These are phyloP conservation scores for Plasmodium relictum DNA, from an alignment of 169 alveolate genomes.

Conservation along the genomic window DNA sequence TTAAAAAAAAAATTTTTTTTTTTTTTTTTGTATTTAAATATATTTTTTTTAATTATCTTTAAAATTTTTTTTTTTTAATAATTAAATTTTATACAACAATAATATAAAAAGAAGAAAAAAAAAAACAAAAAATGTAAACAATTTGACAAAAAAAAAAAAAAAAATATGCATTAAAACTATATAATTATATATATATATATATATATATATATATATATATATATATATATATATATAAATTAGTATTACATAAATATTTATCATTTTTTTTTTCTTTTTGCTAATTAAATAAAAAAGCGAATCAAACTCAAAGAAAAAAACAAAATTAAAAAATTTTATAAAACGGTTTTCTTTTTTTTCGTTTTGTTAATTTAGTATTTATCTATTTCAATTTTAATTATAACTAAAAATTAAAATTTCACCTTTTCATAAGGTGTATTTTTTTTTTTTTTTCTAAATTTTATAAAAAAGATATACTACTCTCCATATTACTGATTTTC, in stretches of 20 bases:
- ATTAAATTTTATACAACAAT: not conserved
- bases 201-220: conserved; percentile 1
- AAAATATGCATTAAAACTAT: not conserved
- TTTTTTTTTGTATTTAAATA: too few relatives aligned
- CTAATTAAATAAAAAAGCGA: too few relatives aligned
- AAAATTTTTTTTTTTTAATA: too few relatives aligned
- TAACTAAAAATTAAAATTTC: not conserved
- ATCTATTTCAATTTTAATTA: not conserved
- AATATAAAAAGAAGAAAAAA: not conserved
- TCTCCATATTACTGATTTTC: not conserved
- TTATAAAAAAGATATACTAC: not conserved
- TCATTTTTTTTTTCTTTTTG: too few relatives aligned
- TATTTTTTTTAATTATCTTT: too few relatives aligned
- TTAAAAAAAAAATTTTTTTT: too few relatives aligned
- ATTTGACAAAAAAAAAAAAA: conserved; percentile 8
- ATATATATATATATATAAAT: not conserved
- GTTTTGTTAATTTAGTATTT: not conserved
- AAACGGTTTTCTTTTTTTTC: not conserved
- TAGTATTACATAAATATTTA: not conserved
- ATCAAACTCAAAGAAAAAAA: too few relatives aligned
- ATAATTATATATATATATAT: not conserved
- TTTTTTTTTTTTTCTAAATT: not conserved
- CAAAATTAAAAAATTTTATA: too few relatives aligned
- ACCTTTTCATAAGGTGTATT: not conserved
- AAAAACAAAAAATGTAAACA: conserved; percentile 11